Evolutionary conservation across 345 rosid species (phyloP), one percentile per base, ranked within the genome.

Genomic region (Eucalyptus sp.): DNA sequence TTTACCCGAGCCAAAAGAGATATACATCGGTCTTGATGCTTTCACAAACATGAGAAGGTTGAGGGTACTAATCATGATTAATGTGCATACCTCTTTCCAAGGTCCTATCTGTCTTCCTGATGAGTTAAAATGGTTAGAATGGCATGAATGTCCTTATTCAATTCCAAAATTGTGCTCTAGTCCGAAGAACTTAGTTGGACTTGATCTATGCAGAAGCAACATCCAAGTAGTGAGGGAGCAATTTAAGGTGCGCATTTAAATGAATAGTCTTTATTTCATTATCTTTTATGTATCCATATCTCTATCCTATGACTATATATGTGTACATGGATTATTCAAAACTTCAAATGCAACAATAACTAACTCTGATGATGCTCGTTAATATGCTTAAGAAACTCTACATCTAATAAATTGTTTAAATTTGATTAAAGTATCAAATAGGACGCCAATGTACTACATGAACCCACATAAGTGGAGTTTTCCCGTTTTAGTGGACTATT

Each of bases 1-100:
- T n/a, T 31, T 66, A n/a, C 5, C 5, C 0, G 0, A 66, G 20
- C 41, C 41, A 31, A 3, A 66, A 0, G 41, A 31, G 10, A 66
- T 66, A 15, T 4, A n/a, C 8, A 7, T 66, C 0, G 11, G 0
- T 31, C 20, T 3, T 4, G 0, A 31, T 4, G 79, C 41, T 31
- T 66, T 66, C 22, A 66, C 3, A 15, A 31, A 66, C 41, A 14
- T 66, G 11, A 66, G 18, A n/a, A 15, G 0, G 6, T n/a, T 66
- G 79, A 66, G 79, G 79, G 3, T 31, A 20, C 79, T 66, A 5
- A 66, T 66, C 79, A 15, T 66, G 41, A 6, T 14, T 4, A 66
- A 66, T 66, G 79, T 4, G 20, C 41, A 15, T 3, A 29, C 7
- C 8, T 13, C 18, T 64, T 64, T 13, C 3, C 37, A 29, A 13